Base-by-base conservation (phyloP, 1,284 basidiomycete genomes). In the Chalciporus sp. region DNA sequence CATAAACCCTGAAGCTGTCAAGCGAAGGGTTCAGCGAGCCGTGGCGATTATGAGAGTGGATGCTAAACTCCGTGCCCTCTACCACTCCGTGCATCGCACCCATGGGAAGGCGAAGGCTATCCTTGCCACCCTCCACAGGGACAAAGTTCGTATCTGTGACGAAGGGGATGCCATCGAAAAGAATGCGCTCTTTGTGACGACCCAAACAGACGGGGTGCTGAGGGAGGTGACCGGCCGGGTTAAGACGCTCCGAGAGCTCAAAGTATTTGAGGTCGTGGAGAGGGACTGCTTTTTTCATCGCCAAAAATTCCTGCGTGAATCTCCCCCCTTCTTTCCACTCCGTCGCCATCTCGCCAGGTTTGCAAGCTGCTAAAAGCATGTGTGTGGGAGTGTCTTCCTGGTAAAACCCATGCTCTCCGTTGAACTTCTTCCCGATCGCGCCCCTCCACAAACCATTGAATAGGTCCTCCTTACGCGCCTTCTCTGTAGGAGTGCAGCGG, bases 251-350 rank as follows among this genome's bases (percentile, higher is more conserved):
- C n/a, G 80, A 65, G 14, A 88, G 64, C 39, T 79, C 72, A n/a
- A 61, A 57, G 59, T 82, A 85, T 9, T 78, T 78, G 12, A 79
- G 74, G 49, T 74, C 75, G 57, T 86, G 83, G 27, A 86, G 69
- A 1, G 80, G 75, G 11, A 75, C 62, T 41, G 67, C 65, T 31
- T 76, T 70, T 47, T 75, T 76, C 31, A 77, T 71, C 23, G 77
- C 68, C 20, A 88, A 67, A 33, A 88, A 73, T 11, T 74, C 72
- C 42, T 68, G 70, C 3, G 86, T 88, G 61, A 88, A 83, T 55
- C 71, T 74, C 1, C 85, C 86, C 14, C 85, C 84, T 31, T 78
- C 75, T 59, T 83, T 84, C 52, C 79, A 77, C 61, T 88, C 86
- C 7, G 72, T 65, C 11, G 85, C 84, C 46, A 74, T 74, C 57